phyloP scores from a whole-genome alignment of 345 rosid genomes.

The sweet orange (Citrus sinensis) region DVS_A1.0 CM039168.1:29250001-29250500 shows the following conservation, averaged over 20 bases:
- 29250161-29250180: constrained; percentile 89
- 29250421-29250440: background rate
- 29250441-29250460: constrained; percentile 82
- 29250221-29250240: constrained; percentile 96
- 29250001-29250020: background rate
- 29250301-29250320: constrained; percentile 98
- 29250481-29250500: constrained; percentile 99
- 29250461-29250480: constrained; percentile 92
- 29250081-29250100: constrained; percentile 62
- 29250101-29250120: constrained; percentile 94
- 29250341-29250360: constrained; percentile 53
- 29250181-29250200: constrained; percentile 95
- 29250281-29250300: constrained; percentile 97
- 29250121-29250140: constrained; percentile 91
- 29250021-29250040: background rate
- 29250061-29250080: background rate
- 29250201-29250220: constrained; percentile 99
- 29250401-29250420: background rate
- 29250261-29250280: constrained; percentile 87
- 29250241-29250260: constrained; percentile 91
- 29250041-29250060: background rate
- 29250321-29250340: constrained; percentile 95
- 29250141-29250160: constrained; percentile 96
- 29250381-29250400: background rate
- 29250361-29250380: constrained; percentile 15